Evolutionary conservation across 495 filamentous ascomycete species (phyloP).

Genomic region (Schizothecium vesticola): DNA sequence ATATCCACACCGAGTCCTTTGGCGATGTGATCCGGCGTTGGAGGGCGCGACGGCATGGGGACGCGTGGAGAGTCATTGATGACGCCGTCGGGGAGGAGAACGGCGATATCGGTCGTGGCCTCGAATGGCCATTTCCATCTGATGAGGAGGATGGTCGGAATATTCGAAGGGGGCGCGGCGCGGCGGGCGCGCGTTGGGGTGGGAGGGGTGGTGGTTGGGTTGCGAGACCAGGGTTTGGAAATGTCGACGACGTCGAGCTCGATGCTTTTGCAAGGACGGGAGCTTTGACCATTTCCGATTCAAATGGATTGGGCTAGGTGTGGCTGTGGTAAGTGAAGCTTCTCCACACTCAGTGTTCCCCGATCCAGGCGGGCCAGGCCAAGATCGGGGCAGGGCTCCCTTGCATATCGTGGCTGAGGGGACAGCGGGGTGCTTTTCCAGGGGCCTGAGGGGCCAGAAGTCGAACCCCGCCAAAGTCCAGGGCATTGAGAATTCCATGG

Average conservation of each 20-base stretch:
- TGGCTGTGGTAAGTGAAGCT: background rate
- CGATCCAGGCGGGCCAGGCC: background rate
- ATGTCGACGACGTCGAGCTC: background rate
- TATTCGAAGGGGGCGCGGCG: background rate
- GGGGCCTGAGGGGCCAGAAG: background rate
- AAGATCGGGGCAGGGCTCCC: background rate
- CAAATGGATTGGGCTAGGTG: background rate
- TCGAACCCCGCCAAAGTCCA: background rate
- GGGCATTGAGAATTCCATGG: background rate
- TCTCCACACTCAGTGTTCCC: background rate
- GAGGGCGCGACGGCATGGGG: constrained; percentile 39
- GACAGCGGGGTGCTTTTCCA: background rate
- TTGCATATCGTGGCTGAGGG: background rate
- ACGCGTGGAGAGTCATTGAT: constrained; percentile 34
- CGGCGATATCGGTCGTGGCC: background rate
- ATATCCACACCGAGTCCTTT: constrained; percentile 39
- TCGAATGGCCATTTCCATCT: constrained; percentile 8
- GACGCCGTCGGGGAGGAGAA: background rate
- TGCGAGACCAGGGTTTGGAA: background rate
- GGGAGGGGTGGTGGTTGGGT: background rate
- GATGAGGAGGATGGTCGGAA: background rate
- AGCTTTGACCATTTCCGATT: constrained; percentile 2
- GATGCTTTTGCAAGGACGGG: background rate
- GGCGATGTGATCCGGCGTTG: constrained; percentile 29
- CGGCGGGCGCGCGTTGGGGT: background rate